Evolutionary conservation across 768 basidiomycete genomes (phyloP), one percentile per base, ranked within the genome.

Genomic region (Mrakia blollopis): DNA sequence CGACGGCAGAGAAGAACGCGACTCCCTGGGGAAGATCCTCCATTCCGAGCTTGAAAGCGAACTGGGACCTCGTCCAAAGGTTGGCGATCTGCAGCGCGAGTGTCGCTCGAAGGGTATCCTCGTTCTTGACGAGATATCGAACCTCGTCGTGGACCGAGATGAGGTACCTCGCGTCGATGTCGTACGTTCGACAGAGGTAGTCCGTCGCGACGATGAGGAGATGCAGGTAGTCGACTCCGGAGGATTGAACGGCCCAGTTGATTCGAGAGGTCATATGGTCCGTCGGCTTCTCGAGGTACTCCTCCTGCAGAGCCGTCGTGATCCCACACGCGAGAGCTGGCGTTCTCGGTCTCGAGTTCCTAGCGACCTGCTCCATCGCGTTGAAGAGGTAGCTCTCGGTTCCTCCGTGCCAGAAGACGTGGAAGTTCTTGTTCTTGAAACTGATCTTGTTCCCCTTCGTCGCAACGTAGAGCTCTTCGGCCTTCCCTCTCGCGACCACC

Each of bases 171-270:
- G 95, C 95, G 16, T 91, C 81, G 81, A 98, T 97, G 79, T 88
- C 84, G 85, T 95, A 98, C 16, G 50, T 68, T 63, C 84, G 83
- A 75, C 91, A 89, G 52, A 99, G 88, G 82, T 96, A 87, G 78
- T 94, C 89, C 95, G 98, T 98, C 8, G 93, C 88, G 67, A 95
- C 93, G 81, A 99, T 93, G 77, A 98, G 88, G 54, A 99, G 89
- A 81, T 99, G 97, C 13, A 98, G 90, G 82, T 99, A 98, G 83
- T 98, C 97, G 61, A 98, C 96, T 5, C 96, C 97, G 0, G 94
- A 97, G 5, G 95, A 98, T 81, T 98, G 97, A 9, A 98, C 97
- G 69, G 95, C 97, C 97, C 97, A 98, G 82, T 99, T 99, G 85
- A 98, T 95, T 61, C 97, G 89, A 9, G 94, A 97, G 0, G 97